Base-by-base conservation (phyloP, 306 rosid genomes). In the Quercus aquifolioides region DNA sequence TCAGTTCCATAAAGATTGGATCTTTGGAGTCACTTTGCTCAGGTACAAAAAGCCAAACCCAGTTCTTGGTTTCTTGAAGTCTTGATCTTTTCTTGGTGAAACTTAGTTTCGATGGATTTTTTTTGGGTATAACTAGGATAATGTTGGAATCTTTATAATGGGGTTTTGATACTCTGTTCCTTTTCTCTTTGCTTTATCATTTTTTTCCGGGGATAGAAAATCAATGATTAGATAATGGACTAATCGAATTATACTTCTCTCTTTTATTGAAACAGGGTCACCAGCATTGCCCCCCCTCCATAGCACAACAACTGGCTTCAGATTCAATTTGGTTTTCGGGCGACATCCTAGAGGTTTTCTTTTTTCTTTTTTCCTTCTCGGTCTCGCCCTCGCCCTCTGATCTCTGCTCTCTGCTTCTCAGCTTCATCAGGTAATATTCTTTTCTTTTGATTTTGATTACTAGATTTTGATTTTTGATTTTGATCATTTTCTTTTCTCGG, bases 281-380 rank as follows among this genome's bases (percentile, higher is more conserved):
- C 69, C 59, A 17, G 55, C 82, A 59, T 86, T 91, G 55, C 91
- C 96, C 5, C 97, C 91, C 51, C 87, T 90, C 52, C 59, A 63
- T 35, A 78, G 78, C 71, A 52, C 86, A 33, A 72, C 80, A 21
- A 64, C 30, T 28, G 30, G 30, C 30, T 28, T 28, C 4, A 28
- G 30, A 28, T 28, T 28, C 4, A 28, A 28, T 28, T 28, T 28
- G 4, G 4, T 28, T 28, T 28, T 28, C 4, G 3, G 30, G 30
- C 3, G 30, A 28, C 0, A 28, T 28, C 30, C 30, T 28, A 3
- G 3, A 28, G 4, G 30, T 0, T 28, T 28, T 28, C 3, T 28
- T 28, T 2, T 28, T 28, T 28, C 2, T 2, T 28, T 28, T 28
- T 2, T 26, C 1, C 1, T 26, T 25, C 26, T 28, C 30, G 0